Conservation (phyloP, 2,329 filamentous ascomycete genomes). For the Zasmidium cellare region DNA sequence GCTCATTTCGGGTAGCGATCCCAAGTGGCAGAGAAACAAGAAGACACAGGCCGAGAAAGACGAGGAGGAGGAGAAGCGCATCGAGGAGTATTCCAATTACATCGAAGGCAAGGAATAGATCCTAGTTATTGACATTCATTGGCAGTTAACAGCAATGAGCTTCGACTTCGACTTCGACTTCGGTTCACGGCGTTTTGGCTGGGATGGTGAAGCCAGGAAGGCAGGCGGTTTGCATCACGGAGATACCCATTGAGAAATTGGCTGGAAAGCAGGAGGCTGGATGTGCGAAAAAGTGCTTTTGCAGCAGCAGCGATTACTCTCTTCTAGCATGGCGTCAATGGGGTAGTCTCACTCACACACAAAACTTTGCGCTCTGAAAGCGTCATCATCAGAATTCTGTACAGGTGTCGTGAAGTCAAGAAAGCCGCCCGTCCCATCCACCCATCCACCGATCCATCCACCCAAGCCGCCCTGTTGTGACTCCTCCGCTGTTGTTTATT, state of each 20-base stretch:
- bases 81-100: slow-evolving; percentile 27
- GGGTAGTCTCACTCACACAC: neutral
- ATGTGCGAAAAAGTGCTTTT: neutral
- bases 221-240: neutral
- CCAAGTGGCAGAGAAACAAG: slow-evolving; percentile 68
- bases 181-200: neutral
- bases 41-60: slow-evolving; percentile 34
- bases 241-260: neutral
- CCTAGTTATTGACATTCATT: no score
- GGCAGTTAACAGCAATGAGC: no score
- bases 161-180: neutral
- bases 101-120: slow-evolving; percentile 20
- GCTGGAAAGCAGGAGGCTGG: neutral
- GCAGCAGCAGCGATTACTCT: neutral
- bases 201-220: neutral
- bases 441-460: no score
- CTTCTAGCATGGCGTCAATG: neutral
- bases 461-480: no score
- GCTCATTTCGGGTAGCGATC: slow-evolving; percentile 54
- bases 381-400: neutral
- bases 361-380: neutral
- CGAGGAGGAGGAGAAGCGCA: slow-evolving; percentile 21
- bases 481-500: neutral
- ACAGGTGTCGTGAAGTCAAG: neutral
- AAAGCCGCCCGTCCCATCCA: no score